phyloP scores from a whole-genome alignment of 1,284 basidiomycete genomes.

The Earliella scabrosa region DNA sequence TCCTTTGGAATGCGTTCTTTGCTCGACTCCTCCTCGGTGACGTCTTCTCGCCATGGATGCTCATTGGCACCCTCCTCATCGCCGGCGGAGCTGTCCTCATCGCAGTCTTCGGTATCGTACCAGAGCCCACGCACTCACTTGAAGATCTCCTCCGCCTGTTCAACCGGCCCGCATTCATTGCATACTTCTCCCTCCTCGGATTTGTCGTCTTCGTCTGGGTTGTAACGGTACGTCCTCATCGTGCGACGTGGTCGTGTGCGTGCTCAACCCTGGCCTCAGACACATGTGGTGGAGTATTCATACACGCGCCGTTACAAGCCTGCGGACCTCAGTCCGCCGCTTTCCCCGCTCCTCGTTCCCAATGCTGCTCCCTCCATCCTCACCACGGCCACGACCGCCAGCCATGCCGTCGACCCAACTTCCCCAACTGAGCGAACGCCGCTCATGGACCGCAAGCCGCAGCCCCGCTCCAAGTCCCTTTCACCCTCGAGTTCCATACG shows the following conservation, averaged over 20 bases:
- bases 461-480: constrained; percentile 28
- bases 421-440: constrained; percentile 60
- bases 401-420: constrained; percentile 39
- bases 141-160: constrained; percentile 87
- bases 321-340: constrained; percentile 36
- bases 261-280: constrained; percentile 40
- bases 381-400: constrained; percentile 33
- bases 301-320: constrained; percentile 38
- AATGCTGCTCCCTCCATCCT: constrained; percentile 34
- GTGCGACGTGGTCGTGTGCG: constrained; percentile 5
- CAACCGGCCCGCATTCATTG: constrained; percentile 78
- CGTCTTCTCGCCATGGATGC: constrained; percentile 84
- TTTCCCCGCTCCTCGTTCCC: constrained; percentile 37
- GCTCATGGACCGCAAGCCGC: constrained; percentile 54
- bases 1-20: constrained; percentile 96
- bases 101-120: constrained; percentile 90
- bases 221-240: constrained; percentile 52
- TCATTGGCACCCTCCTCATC: constrained; percentile 87
- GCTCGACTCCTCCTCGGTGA: constrained; percentile 88
- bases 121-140: constrained; percentile 89
- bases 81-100: constrained; percentile 90
- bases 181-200: constrained; percentile 80
- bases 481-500: constrained; percentile 31
- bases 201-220: constrained; percentile 66
- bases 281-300: constrained; percentile 60